Conservation (phyloP, 2,329 filamentous ascomycete genomes). For the Alternaria sp. region DNA sequence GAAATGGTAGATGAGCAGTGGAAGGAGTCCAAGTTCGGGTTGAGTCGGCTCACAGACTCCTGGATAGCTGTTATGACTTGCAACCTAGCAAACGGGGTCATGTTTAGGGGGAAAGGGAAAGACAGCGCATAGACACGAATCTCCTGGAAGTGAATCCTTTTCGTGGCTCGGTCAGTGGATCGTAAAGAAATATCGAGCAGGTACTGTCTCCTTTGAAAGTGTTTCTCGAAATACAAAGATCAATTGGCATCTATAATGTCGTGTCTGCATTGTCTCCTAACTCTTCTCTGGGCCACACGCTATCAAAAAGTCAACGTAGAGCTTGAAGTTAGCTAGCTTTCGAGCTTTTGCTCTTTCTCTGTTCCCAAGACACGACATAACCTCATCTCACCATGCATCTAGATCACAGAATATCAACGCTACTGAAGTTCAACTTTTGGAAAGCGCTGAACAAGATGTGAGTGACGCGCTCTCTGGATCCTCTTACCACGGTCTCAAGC, state of each 20-base stretch:
- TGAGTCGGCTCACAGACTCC: background rate
- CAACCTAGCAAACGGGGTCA: too few relatives aligned
- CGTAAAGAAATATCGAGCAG: background rate
- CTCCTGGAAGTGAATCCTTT: background rate
- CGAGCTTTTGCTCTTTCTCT: background rate
- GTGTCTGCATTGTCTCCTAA: background rate
- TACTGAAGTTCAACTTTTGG: background rate
- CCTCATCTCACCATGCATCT: background rate
- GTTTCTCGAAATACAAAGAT: background rate
- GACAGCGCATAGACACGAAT: background rate
- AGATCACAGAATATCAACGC: background rate
- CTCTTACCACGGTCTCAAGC: background rate
- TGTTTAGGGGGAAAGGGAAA: background rate
- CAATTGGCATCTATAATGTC: background rate
- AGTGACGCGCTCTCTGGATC: background rate
- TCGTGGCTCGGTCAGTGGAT: background rate
- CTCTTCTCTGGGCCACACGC: rapidly evolving
- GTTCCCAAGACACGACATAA: rapidly evolving
- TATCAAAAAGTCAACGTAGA: background rate
- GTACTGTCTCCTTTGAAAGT: background rate
- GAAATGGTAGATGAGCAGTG: background rate
- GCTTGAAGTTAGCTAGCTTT: background rate
- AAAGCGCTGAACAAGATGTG: background rate
- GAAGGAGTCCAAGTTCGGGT: background rate
- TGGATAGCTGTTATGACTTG: background rate